These are phyloP conservation scores for Clarireedia monteithiana DNA, from an alignment of 2,329 filamentous ascomycete species.

Conservation along the genomic window DNA sequence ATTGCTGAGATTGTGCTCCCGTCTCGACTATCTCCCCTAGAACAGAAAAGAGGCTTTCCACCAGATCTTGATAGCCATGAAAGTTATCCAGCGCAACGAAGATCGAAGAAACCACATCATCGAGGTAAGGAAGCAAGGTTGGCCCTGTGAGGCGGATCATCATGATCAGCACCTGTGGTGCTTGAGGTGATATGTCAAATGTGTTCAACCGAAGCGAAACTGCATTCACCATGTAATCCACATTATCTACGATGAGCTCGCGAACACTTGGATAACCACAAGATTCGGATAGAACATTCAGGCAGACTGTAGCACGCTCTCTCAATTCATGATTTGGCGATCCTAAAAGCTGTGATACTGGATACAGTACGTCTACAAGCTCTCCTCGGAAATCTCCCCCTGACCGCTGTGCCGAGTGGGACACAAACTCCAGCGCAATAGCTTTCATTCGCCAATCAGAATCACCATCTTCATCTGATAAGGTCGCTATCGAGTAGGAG, in stretches of 20 bases:
- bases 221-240: constrained; percentile 94
- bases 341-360: constrained; percentile 80
- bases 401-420: constrained; percentile 64
- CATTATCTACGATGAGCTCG: constrained; percentile 79
- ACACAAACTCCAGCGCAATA: constrained; percentile 72
- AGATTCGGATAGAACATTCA: constrained; percentile 69
- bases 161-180: constrained; percentile 85
- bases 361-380: constrained; percentile 85
- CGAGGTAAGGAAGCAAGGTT: constrained; percentile 74
- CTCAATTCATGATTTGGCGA: constrained; percentile 61
- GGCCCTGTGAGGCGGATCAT: constrained; percentile 86
- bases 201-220: constrained; percentile 83
- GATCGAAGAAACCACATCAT: constrained; percentile 84
- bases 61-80: constrained; percentile 82
- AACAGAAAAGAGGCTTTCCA: constrained; percentile 77
- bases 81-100: constrained; percentile 92
- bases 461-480: constrained; percentile 42
- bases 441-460: constrained; percentile 68
- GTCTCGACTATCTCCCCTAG: constrained; percentile 78
- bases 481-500: constrained; percentile 53
- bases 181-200: constrained; percentile 85
- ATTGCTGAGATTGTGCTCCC: constrained; percentile 53
- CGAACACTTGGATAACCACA: constrained; percentile 71
- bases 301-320: constrained; percentile 71
- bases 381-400: constrained; percentile 68